These are phyloP conservation scores for Petrea volubilis DNA, from an alignment of 257 asterid species.

Conservation along the genomic window DNA sequence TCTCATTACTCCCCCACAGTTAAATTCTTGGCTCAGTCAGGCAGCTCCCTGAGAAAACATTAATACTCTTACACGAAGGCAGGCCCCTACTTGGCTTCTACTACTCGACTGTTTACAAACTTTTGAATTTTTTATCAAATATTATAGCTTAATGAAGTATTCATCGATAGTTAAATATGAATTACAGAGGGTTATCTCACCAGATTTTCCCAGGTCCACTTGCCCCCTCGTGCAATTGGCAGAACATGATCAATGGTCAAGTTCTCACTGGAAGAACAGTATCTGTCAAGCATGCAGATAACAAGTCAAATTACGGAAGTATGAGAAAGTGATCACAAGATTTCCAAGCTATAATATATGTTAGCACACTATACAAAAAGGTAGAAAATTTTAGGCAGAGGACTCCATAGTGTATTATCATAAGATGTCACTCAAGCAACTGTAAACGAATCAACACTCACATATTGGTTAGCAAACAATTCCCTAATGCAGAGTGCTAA, in stretches of 20 bases:
- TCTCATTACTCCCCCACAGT: too few relatives aligned
- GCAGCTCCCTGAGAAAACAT: too few relatives aligned
- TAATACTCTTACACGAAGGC: too few relatives aligned
- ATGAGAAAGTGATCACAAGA: not conserved
- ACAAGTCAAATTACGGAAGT: conserved; percentile 11
- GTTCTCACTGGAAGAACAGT: conserved; percentile 72
- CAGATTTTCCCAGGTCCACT: conserved; percentile 98
- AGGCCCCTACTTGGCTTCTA: too few relatives aligned
- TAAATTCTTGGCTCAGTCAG: too few relatives aligned
- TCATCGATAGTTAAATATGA: not conserved
- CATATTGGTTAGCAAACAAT: too few relatives aligned
- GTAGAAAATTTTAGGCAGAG: not conserved
- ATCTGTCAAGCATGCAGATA: conserved; percentile 44
- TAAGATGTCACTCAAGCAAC: too few relatives aligned
- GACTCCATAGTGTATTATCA: too few relatives aligned
- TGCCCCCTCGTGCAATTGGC: conserved; percentile 85
- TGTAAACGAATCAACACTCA: too few relatives aligned
- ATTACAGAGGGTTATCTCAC: conserved; percentile 36
- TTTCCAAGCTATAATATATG: too few relatives aligned
- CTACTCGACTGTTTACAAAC: not conserved
- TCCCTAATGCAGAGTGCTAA: too few relatives aligned
- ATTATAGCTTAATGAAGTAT: not conserved
- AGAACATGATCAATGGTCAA: conserved; percentile 84
- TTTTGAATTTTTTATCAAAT: not conserved
- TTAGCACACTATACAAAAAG: too few relatives aligned